Percentiles rank a stretch among this genome's conserved stretches.
Conservation (phyloP, 2,329 filamentous ascomycete genomes). For the Neonectria faginata region DNA sequence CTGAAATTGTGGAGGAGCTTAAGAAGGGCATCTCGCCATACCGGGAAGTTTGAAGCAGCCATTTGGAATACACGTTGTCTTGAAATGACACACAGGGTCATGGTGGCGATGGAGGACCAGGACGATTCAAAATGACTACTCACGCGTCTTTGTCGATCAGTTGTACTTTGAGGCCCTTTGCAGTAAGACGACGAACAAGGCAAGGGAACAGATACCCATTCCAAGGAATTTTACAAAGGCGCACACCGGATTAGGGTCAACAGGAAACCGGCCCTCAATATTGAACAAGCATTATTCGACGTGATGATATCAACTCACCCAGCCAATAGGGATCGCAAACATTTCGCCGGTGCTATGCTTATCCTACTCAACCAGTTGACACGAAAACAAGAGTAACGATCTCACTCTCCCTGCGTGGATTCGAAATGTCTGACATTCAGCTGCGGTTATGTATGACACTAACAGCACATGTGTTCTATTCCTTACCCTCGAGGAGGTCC, state of each 20-base stretch:
- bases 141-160: not conserved
- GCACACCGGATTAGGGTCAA: no score
- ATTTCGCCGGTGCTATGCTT: no score
- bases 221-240: no score
- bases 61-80: not conserved
- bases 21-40: constrained; percentile 80
- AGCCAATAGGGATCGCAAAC: no score
- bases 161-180: not conserved
- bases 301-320: no score
- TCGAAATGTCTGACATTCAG: no score
- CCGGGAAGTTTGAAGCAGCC: constrained; percentile 57
- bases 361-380: not conserved
- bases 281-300: no score
- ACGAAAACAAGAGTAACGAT: not conserved
- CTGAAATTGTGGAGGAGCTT: constrained; percentile 83
- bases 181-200: not conserved
- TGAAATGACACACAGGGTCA: not conserved
- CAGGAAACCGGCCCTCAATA: no score
- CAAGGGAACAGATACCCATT: no score
- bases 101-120: not conserved
- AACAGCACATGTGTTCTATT: not conserved
- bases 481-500: constrained; percentile 8
- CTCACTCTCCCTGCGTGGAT: not conserved
- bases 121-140: not conserved
- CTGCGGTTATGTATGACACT: not conserved